phyloP scores from a whole-genome alignment of 805 yeast genomes.

The Ogataea pignaliae region DNA sequence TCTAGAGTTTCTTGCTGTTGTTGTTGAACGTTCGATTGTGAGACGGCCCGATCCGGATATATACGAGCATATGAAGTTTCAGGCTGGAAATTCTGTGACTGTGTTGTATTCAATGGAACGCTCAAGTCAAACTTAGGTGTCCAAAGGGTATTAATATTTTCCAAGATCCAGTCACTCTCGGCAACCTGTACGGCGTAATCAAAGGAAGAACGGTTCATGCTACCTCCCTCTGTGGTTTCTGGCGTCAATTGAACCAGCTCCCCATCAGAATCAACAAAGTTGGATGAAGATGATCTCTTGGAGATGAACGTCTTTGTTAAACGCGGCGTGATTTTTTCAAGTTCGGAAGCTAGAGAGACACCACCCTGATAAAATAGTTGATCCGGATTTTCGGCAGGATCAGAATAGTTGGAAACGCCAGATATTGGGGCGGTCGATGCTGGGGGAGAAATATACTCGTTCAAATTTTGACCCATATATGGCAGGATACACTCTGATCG shows the following conservation, averaged over 20 bases:
- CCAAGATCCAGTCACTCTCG: conserved; percentile 3
- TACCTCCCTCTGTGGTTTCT: neutral
- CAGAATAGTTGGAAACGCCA: neutral
- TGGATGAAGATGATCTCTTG: no score
- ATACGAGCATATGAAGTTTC: no score
- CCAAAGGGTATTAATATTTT: conserved; percentile 3
- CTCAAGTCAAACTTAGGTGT: conserved; percentile 5
- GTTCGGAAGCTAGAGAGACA: neutral
- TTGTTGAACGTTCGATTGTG: no score
- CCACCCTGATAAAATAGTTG: neutral
- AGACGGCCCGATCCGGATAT: no score
- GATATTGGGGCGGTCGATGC: neutral
- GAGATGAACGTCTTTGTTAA: neutral
- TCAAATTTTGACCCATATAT: no score
- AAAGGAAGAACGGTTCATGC: no score
- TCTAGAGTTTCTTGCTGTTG: no score
- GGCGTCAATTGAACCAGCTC: neutral
- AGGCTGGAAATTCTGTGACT: no score
- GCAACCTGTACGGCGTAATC: neutral
- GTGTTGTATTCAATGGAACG: no score
- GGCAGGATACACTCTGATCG: no score
- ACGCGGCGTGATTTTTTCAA: neutral
- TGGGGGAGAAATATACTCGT: neutral
- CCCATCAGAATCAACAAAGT: neutral
- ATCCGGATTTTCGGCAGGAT: neutral